Base-by-base conservation (phyloP, 306 rosid species). In the Lotus japonicus region DNA sequence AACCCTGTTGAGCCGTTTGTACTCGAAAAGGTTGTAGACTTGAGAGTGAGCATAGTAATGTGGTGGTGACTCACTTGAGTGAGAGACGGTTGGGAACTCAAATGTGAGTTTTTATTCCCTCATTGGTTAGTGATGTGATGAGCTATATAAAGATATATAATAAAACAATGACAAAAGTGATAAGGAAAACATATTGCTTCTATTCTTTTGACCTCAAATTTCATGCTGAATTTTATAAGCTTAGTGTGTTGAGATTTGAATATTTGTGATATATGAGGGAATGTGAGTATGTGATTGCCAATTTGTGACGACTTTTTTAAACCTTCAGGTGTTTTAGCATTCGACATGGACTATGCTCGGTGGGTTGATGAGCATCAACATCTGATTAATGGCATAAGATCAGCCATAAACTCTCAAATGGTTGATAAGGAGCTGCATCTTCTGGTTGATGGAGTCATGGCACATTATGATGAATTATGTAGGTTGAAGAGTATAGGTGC, bases 331-430 rank as follows among this genome's bases (percentile, higher is more conserved):
- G 90, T 86, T 0, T 70, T 87, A 44, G 87, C 87, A 17, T 92
- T 92, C 7, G 89, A 92, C 70, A 66, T 84, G 75, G 95, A 92
- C 56, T 87, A 92, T 79, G 82, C 87, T 0, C 86, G 83, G 2
- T 92, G 96, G 97, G 79, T 87, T 0, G 92, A 92, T 1, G 95
- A 89, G 54, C 96, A 92, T 73, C 92, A 89, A 15, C 76, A 84
- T 10, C 72, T 92, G 12, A 82, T 85, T 66, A 71, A 66, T 46
- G 95, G 83, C 56, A 70, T 92, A 59, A 79, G 88, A 82, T 79
- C 87, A 28, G 89, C 90, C 2, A 41, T 81, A 2, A 92, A 87
- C 72, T 84, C 92, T 58, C 88, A 78, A 36, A 48, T 77, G 73
- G 79, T 87, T 9, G 97, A 92, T 4, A 86, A 75, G 18, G 96